phyloP scores from a whole-genome alignment of 1,139 yeast species.

The Suhomyces yuchorum region DNA sequence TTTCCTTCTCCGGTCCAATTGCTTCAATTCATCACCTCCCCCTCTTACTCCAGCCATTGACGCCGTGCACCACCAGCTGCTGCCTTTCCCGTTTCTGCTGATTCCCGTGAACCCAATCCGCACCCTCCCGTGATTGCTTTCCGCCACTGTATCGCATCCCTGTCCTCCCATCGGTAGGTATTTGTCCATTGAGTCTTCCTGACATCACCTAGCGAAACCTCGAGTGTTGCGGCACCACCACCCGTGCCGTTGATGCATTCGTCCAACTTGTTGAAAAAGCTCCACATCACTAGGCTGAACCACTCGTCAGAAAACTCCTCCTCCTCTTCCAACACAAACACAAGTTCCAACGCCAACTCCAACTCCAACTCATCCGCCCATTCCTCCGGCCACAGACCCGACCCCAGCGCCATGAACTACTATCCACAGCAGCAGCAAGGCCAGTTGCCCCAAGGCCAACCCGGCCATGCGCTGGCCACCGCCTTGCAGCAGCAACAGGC shows the following conservation, averaged over 20 bases:
- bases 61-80: neutral
- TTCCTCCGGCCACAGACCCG: neutral
- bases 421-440: conserved; percentile 14
- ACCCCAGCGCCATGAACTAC: conserved; percentile 14
- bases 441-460: conserved; percentile 5
- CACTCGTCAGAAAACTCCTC: conserved; percentile 12
- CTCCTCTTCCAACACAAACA: neutral
- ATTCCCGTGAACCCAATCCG: neutral
- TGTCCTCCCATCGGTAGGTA: neutral
- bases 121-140: conserved; percentile 1
- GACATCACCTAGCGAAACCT: neutral
- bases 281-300: conserved; percentile 25
- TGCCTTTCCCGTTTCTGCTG: neutral
- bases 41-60: neutral
- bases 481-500: conserved; percentile 10
- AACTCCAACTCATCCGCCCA: neutral
- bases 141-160: neutral
- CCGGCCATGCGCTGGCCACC: conserved; percentile 2
- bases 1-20: neutral
- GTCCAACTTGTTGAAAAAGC: conserved; percentile 26
- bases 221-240: conserved; percentile 2
- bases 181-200: neutral
- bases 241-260: conserved; percentile 21
- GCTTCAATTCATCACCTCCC: neutral
- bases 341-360: neutral